phyloP scores from a whole-genome alignment of 495 filamentous ascomycete species.

The Xylaria sp. region DNA sequence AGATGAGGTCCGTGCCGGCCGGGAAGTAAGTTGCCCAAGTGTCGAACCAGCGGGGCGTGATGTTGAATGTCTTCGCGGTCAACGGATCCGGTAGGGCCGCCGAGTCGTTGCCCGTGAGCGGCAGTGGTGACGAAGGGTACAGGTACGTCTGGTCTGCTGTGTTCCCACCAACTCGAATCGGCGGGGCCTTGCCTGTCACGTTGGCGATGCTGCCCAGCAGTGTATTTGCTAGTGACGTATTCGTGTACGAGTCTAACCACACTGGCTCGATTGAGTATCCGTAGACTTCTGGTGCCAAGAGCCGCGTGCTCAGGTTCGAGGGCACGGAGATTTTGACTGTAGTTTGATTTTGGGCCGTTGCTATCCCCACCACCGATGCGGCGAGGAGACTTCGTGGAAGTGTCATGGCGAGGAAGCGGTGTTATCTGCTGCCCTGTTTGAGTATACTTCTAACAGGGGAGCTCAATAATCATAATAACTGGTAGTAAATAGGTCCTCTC shows the following conservation, averaged over 20 bases:
- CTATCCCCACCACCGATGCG: slow-evolving; percentile 27
- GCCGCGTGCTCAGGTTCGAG: slow-evolving; percentile 26
- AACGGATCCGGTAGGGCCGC: slow-evolving; percentile 29
- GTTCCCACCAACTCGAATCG: slow-evolving; percentile 42
- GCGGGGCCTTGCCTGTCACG: slow-evolving; percentile 35
- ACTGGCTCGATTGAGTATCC: slow-evolving; percentile 43
- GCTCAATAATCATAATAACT: not conserved
- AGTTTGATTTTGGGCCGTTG: slow-evolving; percentile 27
- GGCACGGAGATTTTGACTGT: slow-evolving; percentile 28
- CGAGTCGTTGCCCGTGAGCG: slow-evolving; percentile 34
- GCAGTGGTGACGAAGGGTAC: slow-evolving; percentile 26
- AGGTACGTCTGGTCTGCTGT: slow-evolving; percentile 42
- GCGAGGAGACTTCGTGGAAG: slow-evolving; percentile 14
- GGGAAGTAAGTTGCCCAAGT: slow-evolving; percentile 42
- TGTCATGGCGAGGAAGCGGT: not conserved
- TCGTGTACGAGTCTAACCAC: slow-evolving; percentile 41
- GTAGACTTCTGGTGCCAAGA: slow-evolving; percentile 35
- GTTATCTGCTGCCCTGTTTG: not conserved
- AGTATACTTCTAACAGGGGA: no score
- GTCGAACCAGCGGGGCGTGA: slow-evolving; percentile 39
- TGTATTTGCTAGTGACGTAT: slow-evolving; percentile 34
- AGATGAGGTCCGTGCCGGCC: slow-evolving; percentile 35
- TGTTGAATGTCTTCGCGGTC: slow-evolving; percentile 34
- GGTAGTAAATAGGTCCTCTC: not conserved
- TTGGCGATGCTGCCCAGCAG: slow-evolving; percentile 35